A percentile compares a stretch with the other conserved stretches of the same genome.
phyloP scores from a whole-genome alignment of 2,329 filamentous ascomycete genomes.

The Metarhizium anisopliae region DNA sequence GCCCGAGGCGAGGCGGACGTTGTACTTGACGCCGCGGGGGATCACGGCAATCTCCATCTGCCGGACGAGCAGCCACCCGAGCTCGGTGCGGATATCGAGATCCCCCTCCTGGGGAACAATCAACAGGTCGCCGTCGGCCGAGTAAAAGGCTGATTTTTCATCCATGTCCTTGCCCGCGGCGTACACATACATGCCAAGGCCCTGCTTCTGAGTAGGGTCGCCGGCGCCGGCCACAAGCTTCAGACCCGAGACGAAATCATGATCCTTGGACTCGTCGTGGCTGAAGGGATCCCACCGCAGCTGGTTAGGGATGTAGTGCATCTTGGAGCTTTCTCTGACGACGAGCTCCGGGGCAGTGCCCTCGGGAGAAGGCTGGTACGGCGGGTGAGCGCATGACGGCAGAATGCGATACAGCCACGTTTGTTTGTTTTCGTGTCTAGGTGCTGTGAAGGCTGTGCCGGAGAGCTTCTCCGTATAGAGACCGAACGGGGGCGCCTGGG shows the following conservation, averaged over 20 bases:
- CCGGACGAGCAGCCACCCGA: conserved; percentile 65
- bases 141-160: conserved; percentile 69
- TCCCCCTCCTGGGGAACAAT: conserved; percentile 68
- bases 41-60: conserved; percentile 73
- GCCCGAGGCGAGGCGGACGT: conserved; percentile 54
- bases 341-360: conserved; percentile 7
- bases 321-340: conserved; percentile 15
- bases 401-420: conserved; percentile 65
- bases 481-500: conserved; percentile 69
- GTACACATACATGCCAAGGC: conserved; percentile 73
- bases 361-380: conserved; percentile 38
- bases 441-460: conserved; percentile 63
- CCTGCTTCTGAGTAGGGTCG: conserved; percentile 68
- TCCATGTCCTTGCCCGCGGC: conserved; percentile 72
- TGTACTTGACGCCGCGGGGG: conserved; percentile 65
- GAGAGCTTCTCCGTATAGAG: conserved; percentile 77
- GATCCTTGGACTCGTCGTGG: conserved; percentile 45
- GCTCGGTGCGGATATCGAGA: conserved; percentile 68
- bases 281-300: conserved; percentile 78
- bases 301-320: conserved; percentile 56
- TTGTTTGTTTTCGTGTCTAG: conserved; percentile 59
- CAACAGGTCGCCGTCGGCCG: conserved; percentile 69
- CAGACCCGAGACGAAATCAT: conserved; percentile 48
- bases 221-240: conserved; percentile 71
- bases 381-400: conserved; percentile 53